These are phyloP conservation scores for Monosporascus sp. DNA, from an alignment of 2,329 filamentous ascomycete genomes.

Conservation along the genomic window DNA sequence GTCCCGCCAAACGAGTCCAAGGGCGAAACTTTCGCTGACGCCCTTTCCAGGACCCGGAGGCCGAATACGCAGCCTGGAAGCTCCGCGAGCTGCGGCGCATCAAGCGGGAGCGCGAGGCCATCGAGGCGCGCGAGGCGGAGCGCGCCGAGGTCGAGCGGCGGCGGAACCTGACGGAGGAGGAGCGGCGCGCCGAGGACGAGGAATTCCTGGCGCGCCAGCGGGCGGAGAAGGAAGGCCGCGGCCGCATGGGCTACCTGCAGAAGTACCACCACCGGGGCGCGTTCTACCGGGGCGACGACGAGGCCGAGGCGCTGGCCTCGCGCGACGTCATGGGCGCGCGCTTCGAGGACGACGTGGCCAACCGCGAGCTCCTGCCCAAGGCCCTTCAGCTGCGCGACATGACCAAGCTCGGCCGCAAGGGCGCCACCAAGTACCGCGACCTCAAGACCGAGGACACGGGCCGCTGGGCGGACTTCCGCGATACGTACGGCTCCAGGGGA, in stretches of 20 bases:
- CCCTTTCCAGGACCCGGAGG: constrained; percentile 63
- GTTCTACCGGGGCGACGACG: constrained; percentile 82
- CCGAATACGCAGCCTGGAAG: constrained; percentile 90
- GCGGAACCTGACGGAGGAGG: constrained; percentile 78
- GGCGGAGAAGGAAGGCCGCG: constrained; percentile 70
- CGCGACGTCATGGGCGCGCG: constrained; percentile 81
- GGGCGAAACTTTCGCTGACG: not conserved
- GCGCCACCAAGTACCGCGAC: constrained; percentile 84
- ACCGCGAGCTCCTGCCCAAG: constrained; percentile 79
- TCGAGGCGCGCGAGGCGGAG: constrained; percentile 80
- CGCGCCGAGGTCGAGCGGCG: constrained; percentile 84
- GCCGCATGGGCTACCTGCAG: constrained; percentile 86
- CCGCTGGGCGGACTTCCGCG: constrained; percentile 66
- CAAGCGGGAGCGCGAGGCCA: constrained; percentile 77
- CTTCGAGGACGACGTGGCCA: constrained; percentile 77
- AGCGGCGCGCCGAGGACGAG: constrained; percentile 79
- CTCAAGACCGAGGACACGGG: constrained; percentile 88
- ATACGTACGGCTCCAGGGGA: constrained; percentile 26
- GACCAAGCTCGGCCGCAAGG: constrained; percentile 90
- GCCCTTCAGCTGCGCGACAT: constrained; percentile 91
- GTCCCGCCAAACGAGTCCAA: not conserved
- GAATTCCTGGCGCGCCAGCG: constrained; percentile 72
- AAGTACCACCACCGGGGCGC: constrained; percentile 96
- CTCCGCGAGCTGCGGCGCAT: constrained; percentile 85
- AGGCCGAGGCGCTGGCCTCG: constrained; percentile 68